These are phyloP conservation scores for Trametes pubescens DNA, from an alignment of 1,284 basidiomycete genomes.

Conservation along the genomic window DNA sequence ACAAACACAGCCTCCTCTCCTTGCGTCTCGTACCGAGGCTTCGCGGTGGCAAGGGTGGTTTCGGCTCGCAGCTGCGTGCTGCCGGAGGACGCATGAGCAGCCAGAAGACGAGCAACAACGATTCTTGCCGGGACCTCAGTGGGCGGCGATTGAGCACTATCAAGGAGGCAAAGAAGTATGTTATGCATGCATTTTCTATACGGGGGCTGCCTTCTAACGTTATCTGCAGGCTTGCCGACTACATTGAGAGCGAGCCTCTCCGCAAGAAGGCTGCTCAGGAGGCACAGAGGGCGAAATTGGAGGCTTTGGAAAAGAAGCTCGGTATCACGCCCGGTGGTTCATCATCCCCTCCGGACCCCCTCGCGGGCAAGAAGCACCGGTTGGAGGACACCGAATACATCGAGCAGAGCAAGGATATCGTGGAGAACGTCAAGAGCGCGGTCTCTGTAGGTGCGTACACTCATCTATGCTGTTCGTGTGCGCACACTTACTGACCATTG, in stretches of 20 bases:
- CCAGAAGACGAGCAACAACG: slow-evolving; percentile 94
- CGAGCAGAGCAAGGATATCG: slow-evolving; percentile 92
- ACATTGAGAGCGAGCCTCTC: slow-evolving; percentile 87
- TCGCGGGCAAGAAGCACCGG: slow-evolving; percentile 83
- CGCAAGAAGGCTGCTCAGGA: slow-evolving; percentile 84
- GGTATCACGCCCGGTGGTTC: slow-evolving; percentile 61
- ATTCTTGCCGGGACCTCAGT: slow-evolving; percentile 93
- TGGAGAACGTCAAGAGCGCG: slow-evolving; percentile 91
- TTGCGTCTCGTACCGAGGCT: slow-evolving; percentile 76
- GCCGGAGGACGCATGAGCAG: slow-evolving; percentile 98
- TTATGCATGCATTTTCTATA: slow-evolving; percentile 4
- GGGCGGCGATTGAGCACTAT: slow-evolving; percentile 92
- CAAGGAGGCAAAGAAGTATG: slow-evolving; percentile 94
- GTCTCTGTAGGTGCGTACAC: slow-evolving; percentile 74
- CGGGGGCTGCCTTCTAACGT: slow-evolving; percentile 3
- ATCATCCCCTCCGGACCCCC: slow-evolving; percentile 53
- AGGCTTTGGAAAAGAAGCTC: slow-evolving; percentile 83
- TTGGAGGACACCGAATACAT: slow-evolving; percentile 94
- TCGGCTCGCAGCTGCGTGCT: slow-evolving; percentile 95
- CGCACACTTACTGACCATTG: slow-evolving; percentile 23
- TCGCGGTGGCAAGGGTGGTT: slow-evolving; percentile 95
- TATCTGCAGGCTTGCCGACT: slow-evolving; percentile 78
- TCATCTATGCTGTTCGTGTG: neutral
- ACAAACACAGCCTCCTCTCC: slow-evolving; percentile 52
- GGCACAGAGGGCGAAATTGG: slow-evolving; percentile 86